These are phyloP conservation scores for Trichoderma breve DNA, from an alignment of 2,329 filamentous ascomycete genomes.

Conservation along the genomic window DNA sequence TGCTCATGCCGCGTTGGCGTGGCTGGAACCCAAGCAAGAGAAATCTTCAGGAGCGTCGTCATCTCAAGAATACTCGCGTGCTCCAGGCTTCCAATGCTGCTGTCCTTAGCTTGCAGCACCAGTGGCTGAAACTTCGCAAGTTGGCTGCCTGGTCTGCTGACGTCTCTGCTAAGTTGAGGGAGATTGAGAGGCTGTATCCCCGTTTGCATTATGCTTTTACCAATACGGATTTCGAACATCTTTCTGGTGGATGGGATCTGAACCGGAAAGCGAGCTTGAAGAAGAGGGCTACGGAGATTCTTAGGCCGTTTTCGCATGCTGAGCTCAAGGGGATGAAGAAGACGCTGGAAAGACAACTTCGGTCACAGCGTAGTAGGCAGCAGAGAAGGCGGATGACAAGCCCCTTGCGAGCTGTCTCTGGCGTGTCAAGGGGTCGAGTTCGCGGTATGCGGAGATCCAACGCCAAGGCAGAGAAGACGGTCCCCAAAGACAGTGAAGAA, in stretches of 20 bases:
- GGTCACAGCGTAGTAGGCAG: not conserved
- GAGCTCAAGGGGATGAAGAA: constrained; percentile 31
- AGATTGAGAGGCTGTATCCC: constrained; percentile 42
- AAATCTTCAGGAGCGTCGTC: constrained; percentile 36
- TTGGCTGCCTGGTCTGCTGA: constrained; percentile 49
- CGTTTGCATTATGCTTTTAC: constrained; percentile 42
- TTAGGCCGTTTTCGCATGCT: constrained; percentile 31
- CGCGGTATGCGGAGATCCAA: not conserved
- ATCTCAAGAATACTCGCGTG: constrained; percentile 36
- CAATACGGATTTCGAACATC: constrained; percentile 32
- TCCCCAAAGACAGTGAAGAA: not conserved
- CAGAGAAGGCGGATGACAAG: not conserved
- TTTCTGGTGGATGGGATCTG: constrained; percentile 29
- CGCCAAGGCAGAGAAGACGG: not conserved
- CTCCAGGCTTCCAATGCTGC: constrained; percentile 38
- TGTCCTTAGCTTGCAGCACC: constrained; percentile 47
- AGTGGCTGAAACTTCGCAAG: constrained; percentile 50
- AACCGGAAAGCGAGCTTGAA: constrained; percentile 28
- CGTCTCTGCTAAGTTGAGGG: constrained; percentile 39
- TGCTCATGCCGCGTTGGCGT: constrained; percentile 75
- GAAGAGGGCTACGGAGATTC: constrained; percentile 30
- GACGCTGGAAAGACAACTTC: constrained; percentile 25
- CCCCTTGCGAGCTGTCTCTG: not conserved
- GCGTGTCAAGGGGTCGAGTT: not conserved
- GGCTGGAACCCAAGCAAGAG: constrained; percentile 57